Evolutionary conservation across 108 stramenopile species (phyloP).

Genomic region (Epithemia pelagica): DNA sequence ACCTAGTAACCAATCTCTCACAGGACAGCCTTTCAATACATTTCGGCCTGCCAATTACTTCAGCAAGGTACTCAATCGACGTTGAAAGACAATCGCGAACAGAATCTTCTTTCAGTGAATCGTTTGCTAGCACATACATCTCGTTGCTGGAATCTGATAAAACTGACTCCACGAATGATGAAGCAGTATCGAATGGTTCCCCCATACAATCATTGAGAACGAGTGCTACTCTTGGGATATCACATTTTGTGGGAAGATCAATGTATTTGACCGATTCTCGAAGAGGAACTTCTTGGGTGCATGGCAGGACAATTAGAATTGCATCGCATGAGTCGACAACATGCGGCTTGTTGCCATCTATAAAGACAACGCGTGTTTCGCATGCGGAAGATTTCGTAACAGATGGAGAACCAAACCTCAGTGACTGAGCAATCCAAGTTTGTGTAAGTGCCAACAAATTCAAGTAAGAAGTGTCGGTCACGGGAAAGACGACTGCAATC

Average conservation of each 20-base stretch:
- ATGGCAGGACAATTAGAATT: background rate
- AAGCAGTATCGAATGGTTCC: background rate
- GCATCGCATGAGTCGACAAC: background rate
- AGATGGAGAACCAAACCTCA: background rate
- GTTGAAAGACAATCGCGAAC: background rate
- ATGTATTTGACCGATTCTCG: background rate
- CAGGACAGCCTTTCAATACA: constrained; percentile 1
- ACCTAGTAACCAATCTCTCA: background rate
- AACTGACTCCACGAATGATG: background rate
- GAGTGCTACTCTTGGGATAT: background rate
- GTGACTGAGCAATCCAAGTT: background rate
- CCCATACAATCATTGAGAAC: background rate
- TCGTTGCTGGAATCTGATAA: background rate
- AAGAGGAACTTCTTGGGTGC: background rate
- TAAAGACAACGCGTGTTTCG: background rate
- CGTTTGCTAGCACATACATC: background rate
- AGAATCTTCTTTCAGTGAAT: background rate
- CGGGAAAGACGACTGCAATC: background rate
- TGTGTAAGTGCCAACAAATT: background rate
- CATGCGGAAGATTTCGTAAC: background rate
- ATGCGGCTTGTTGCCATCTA: background rate
- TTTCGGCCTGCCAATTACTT: background rate
- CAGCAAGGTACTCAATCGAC: background rate
- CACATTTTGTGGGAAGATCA: too few relatives aligned
- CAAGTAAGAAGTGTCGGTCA: background rate